Conservation (phyloP, 495 filamentous ascomycete genomes). For the Aspergillus asperescens region DNA sequence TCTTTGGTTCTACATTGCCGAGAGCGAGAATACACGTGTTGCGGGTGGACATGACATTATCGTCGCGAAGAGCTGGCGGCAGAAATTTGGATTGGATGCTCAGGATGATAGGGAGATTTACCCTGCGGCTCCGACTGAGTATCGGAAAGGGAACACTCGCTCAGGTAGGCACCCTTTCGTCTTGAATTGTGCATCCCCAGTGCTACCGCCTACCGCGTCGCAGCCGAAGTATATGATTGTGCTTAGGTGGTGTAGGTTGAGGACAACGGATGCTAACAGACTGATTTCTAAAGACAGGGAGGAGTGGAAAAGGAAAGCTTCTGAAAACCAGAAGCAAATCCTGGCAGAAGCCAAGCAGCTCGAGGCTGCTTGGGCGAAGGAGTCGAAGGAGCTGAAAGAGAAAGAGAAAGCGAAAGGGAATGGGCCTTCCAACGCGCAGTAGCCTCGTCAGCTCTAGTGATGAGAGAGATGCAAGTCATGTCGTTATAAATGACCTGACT, state of each 20-base stretch:
- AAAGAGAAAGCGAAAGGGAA: not conserved
- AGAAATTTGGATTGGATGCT: not conserved
- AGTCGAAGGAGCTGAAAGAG: not conserved
- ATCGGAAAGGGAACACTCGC: not conserved
- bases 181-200: not conserved
- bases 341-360: not conserved
- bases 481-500: no score
- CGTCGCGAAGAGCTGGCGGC: not conserved
- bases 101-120: not conserved
- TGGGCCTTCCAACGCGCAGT: not conserved
- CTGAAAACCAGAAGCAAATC: not conserved
- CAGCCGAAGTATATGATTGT: no score
- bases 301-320: not conserved
- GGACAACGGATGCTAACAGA: not conserved
- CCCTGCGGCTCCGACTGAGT: not conserved
- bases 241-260: no score
- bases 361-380: not conserved
- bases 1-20: not conserved
- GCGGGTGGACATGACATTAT: not conserved
- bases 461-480: no score
- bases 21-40: not conserved
- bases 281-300: not conserved
- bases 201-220: no score
- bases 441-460: no score
- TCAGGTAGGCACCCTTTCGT: not conserved